phyloP scores from a whole-genome alignment of 2,329 filamentous ascomycete species.

The Lachnellula suecica region DNA sequence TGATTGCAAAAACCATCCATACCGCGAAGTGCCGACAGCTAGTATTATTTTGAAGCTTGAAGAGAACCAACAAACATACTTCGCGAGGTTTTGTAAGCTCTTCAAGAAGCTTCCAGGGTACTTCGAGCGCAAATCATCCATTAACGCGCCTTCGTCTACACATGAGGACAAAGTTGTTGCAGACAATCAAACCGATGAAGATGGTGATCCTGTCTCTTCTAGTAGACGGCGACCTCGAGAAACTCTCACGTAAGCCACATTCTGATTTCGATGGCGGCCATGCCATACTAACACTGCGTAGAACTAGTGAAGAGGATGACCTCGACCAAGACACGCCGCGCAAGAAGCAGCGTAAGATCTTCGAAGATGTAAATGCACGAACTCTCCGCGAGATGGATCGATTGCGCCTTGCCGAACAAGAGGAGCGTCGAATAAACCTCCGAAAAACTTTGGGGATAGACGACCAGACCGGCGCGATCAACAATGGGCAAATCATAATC shows the following conservation, averaged over 20 bases:
- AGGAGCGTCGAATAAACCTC: slow-evolving; percentile 48
- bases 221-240: slow-evolving; percentile 37
- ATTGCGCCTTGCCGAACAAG: slow-evolving; percentile 52
- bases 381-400: slow-evolving; percentile 55
- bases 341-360: slow-evolving; percentile 38
- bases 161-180: slow-evolving; percentile 2
- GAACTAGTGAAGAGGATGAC: slow-evolving; percentile 11
- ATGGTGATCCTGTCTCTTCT: slow-evolving; percentile 33
- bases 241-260: slow-evolving; percentile 13
- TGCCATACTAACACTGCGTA: background rate
- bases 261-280: background rate
- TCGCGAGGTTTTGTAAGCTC: slow-evolving; percentile 5
- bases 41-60: slow-evolving; percentile 23
- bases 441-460: slow-evolving; percentile 45
- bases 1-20: slow-evolving; percentile 22
- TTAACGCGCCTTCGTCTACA: background rate
- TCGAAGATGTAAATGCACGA: slow-evolving; percentile 44
- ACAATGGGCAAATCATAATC: slow-evolving; percentile 54
- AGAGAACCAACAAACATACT: slow-evolving; percentile 13
- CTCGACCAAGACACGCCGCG: slow-evolving; percentile 11
- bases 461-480: slow-evolving; percentile 44
- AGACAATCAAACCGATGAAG: slow-evolving; percentile 23
- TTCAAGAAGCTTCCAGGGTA: background rate
- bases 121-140: slow-evolving; percentile 7
- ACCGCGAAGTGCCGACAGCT: slow-evolving; percentile 1